Percentiles rank a stretch among this genome's conserved stretches.
These are phyloP conservation scores for Talaromyces sp. DNA, from an alignment of 2,329 filamentous ascomycete genomes.

Conservation along the genomic window DNA sequence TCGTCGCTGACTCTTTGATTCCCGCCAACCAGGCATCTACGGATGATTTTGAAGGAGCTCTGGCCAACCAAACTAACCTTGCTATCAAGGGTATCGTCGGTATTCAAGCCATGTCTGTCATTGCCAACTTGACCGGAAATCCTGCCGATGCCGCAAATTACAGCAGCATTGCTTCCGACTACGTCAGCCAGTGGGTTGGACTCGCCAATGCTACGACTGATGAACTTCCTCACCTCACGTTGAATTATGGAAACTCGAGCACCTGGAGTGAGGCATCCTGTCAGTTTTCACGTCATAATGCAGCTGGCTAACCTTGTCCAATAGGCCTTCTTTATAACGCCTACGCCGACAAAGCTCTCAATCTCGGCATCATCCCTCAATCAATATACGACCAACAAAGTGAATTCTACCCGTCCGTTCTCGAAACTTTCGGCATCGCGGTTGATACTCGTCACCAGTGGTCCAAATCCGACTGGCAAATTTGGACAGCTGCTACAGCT, in stretches of 20 bases:
- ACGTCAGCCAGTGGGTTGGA: slow-evolving; percentile 48
- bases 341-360: slow-evolving; percentile 48
- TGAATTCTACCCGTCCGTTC: slow-evolving; percentile 51
- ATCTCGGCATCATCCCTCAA: slow-evolving; percentile 48
- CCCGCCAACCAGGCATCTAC: slow-evolving; percentile 35
- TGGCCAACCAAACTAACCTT: slow-evolving; percentile 55
- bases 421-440: slow-evolving; percentile 48
- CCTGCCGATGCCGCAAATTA: slow-evolving; percentile 41
- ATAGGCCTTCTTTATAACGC: slow-evolving; percentile 49
- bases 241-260: slow-evolving; percentile 42
- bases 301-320: not conserved
- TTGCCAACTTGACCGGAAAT: slow-evolving; percentile 48
- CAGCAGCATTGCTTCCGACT: slow-evolving; percentile 49
- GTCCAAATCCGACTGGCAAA: slow-evolving; percentile 36
- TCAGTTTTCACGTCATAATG: not conserved
- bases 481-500: slow-evolving; percentile 11
- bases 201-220: slow-evolving; percentile 44
- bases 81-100: slow-evolving; percentile 60
- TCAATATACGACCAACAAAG: slow-evolving; percentile 53
- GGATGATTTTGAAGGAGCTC: slow-evolving; percentile 36
- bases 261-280: not conserved
- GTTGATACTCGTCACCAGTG: slow-evolving; percentile 51
- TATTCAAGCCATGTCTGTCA: slow-evolving; percentile 55
- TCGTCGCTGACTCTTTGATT: slow-evolving; percentile 34
- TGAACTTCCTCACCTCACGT: slow-evolving; percentile 45